phyloP scores from a whole-genome alignment of 1,139 yeast species.

The Blastobotrys aristatus region DNA sequence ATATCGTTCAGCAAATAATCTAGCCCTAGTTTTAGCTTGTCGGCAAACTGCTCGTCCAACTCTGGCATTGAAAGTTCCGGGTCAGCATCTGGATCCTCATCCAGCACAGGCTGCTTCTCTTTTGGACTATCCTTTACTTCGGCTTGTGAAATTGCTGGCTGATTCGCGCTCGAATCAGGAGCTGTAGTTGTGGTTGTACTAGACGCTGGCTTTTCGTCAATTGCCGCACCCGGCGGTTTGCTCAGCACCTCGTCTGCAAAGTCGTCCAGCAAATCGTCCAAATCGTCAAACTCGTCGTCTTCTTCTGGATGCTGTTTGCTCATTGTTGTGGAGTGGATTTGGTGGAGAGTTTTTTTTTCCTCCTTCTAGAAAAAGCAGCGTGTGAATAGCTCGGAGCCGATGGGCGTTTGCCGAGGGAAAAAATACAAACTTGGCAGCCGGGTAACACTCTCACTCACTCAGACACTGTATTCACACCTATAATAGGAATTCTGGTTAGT shows the following conservation, averaged over 20 bases:
- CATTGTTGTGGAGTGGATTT: constrained; percentile 4
- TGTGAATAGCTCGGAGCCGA: no score
- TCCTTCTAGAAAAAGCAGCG: no score
- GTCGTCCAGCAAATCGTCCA: constrained; percentile 40
- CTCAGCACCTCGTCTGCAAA: constrained; percentile 65
- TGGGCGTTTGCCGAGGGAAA: no score
- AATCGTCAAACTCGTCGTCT: constrained; percentile 39
- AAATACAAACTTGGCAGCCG: no score
- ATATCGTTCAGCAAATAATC: constrained; percentile 50
- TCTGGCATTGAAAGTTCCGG: constrained; percentile 33
- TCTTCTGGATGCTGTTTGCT: constrained; percentile 17
- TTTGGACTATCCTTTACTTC: constrained; percentile 19
- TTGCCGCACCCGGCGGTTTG: constrained; percentile 51
- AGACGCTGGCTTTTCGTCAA: neutral
- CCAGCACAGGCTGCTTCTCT: constrained; percentile 17
- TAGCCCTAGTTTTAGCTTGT: constrained; percentile 34
- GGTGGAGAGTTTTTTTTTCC: no score
- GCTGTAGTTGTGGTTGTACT: constrained; percentile 5
- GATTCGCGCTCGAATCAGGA: neutral
- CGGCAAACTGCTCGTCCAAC: constrained; percentile 44
- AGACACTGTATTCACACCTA: no score
- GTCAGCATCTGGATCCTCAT: constrained; percentile 11
- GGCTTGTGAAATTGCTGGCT: constrained; percentile 17
- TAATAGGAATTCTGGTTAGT: no score
- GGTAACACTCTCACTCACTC: no score